Evolutionary conservation across 306 rosid genomes (phyloP), one percentile per base, ranked within the genome.

Genomic region (Gastrolobium villosum): DNA sequence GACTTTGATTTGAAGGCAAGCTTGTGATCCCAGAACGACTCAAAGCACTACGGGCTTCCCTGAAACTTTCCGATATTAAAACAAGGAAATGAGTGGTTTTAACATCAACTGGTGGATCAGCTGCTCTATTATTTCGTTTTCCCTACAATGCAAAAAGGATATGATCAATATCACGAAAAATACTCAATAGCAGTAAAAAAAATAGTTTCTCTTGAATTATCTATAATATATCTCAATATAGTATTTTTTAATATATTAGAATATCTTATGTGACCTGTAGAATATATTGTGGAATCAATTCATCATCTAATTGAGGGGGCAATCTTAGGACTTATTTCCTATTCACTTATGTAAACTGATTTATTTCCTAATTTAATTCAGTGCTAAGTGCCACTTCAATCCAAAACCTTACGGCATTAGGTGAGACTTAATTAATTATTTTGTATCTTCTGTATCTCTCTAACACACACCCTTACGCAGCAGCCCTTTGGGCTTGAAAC

Each of bases 61-160:
- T 81, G 84, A 96, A 93, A 84, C 80, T 85, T 81, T 96, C 99
- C 26, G 99, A 91, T 76, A 96, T 79, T 65, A 96, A 87, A 85
- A 96, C 74, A 82, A 96, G 92, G 86, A 81, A 90, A 76, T 87
- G 86, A 44, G 88, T 75, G 15, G 74, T 83, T 82, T 96, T 91
- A 13, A 71, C 88, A 72, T 93, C 99, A 39, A 86, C 60, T n/a
- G 93, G 87, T 57, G 91, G 90, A 82, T 93, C 99, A 13, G 79
- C 90, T 13, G 85, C 86, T 55, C 92, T 81, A 8, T 70, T 84
- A 76, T 85, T 93, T 78, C 89, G 92, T 82, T 90, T 93, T 79
- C 97, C 99, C 98, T 96, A 63, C 83, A 90, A 82, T 82, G 53
- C 70, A 50, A 84, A 83, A 82, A 60, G 87, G 63, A 78, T 69